A percentile compares a stretch with the other conserved stretches of the same genome.
These are phyloP conservation scores for Fusarium guadeloupense DNA, from an alignment of 2,329 filamentous ascomycete species.

Conservation along the genomic window DNA sequence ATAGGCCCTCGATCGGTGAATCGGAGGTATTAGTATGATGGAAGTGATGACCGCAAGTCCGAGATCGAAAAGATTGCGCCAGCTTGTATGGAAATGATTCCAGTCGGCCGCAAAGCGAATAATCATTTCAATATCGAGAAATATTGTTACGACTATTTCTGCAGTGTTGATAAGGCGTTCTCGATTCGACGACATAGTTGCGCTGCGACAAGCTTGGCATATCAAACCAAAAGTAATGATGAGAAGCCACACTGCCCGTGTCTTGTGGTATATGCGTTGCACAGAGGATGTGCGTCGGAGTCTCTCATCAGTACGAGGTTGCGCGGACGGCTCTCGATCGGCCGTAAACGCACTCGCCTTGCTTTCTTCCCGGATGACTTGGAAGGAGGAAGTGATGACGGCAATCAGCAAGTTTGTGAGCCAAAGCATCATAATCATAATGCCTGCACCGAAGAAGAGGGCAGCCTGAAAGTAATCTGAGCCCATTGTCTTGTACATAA, in stretches of 20 bases:
- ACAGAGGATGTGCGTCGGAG: slow-evolving; percentile 57
- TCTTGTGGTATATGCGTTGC: slow-evolving; percentile 79
- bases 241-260: slow-evolving; percentile 78
- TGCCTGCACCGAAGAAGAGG: slow-evolving; percentile 76
- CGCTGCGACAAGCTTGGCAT: slow-evolving; percentile 79
- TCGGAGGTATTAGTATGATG: slow-evolving; percentile 84
- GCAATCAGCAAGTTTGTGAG: slow-evolving; percentile 93
- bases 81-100: slow-evolving; percentile 78
- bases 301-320: slow-evolving; percentile 51
- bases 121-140: slow-evolving; percentile 84
- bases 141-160: slow-evolving; percentile 78
- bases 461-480: slow-evolving; percentile 90
- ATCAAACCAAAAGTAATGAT: slow-evolving; percentile 85
- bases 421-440: slow-evolving; percentile 96
- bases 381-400: slow-evolving; percentile 97
- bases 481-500: slow-evolving; percentile 93
- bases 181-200: slow-evolving; percentile 73
- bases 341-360: slow-evolving; percentile 91
- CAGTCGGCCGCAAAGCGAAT: slow-evolving; percentile 82
- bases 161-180: slow-evolving; percentile 73
- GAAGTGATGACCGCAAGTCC: slow-evolving; percentile 81
- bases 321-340: slow-evolving; percentile 63
- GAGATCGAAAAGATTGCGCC: slow-evolving; percentile 83
- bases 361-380: slow-evolving; percentile 97
- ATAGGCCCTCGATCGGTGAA: slow-evolving; percentile 79